phyloP scores from a whole-genome alignment of 2,329 filamentous ascomycete species.

The Colletotrichum horii region DNA sequence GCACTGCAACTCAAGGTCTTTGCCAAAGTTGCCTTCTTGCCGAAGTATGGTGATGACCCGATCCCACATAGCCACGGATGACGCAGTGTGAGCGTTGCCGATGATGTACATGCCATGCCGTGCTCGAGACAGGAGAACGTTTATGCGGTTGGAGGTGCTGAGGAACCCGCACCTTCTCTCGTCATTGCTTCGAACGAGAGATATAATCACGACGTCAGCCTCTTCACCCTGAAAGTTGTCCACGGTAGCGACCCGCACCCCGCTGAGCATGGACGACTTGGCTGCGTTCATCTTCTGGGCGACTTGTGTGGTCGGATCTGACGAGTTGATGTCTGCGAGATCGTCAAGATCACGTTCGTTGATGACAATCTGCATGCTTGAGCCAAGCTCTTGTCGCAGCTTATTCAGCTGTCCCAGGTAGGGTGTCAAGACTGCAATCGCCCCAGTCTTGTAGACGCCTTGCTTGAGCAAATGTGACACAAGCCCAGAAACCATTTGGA shows the following conservation, averaged over 20 bases:
- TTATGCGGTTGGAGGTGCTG: constrained; percentile 69
- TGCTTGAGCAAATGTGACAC: constrained; percentile 71
- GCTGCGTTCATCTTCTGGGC: constrained; percentile 10
- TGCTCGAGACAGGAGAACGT: constrained; percentile 71
- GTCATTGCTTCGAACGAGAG: constrained; percentile 72
- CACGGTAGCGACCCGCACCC: constrained; percentile 66
- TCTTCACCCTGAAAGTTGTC: constrained; percentile 84
- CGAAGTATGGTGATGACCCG: constrained; percentile 60
- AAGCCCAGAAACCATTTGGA: constrained; percentile 66
- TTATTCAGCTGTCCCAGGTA: constrained; percentile 64
- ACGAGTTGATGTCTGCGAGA: constrained; percentile 43
- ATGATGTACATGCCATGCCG: constrained; percentile 75
- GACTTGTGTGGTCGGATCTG: constrained; percentile 18
- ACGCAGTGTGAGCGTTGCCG: constrained; percentile 66
- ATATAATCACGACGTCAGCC: constrained; percentile 72
- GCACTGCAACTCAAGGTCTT: constrained; percentile 59
- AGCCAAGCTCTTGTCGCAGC: constrained; percentile 49
- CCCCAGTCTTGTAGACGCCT: constrained; percentile 60
- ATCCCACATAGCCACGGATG: constrained; percentile 66
- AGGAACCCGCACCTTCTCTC: constrained; percentile 68
- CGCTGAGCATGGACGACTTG: constrained; percentile 45
- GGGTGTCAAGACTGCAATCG: constrained; percentile 75
- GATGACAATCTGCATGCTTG: constrained; percentile 64
- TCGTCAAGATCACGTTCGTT: constrained; percentile 67
- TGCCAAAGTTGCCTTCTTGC: constrained; percentile 51